Base-by-base conservation (phyloP, 1,284 basidiomycete species). In the Rhodotorula glutinis region DNA sequence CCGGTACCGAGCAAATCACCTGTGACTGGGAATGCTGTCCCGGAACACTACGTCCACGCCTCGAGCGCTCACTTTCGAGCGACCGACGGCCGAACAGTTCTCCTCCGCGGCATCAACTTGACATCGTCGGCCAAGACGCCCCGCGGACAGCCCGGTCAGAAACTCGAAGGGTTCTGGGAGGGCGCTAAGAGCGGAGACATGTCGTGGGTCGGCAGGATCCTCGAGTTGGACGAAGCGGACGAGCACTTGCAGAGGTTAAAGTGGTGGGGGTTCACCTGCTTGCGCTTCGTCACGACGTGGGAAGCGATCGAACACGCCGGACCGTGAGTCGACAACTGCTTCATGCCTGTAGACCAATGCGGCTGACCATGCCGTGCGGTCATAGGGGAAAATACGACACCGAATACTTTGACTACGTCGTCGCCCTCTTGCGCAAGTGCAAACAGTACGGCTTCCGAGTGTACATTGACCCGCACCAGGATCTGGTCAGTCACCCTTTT, bases 391-490 rank as follows among this genome's bases (percentile, higher is more conserved):
- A 88, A 76, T 97, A 94, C 76, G 95, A 98, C 78, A 82, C 87
- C 65, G 90, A 89, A 49, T 98, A 88, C 78, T 92, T 98, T 82
- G 89, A 95, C 75, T 98, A 98, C 76, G 90, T 88, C 7, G 84
- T 98, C 29, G 85, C 85, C 25, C 90, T 96, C 0, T 82, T 98
- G 23, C 83, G 86, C 53, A 94, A 93, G 79, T 92, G 92, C 82
- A 94, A 94, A 77, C 87, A 92, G 65, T 90, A 90, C 76, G 95
- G 95, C n/a, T 98, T 98, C 80, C 86, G 74, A 59, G 80, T 98
- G 9, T 96, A 87, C 79, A 88, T 98, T 84, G 93, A 98, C 78
- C 94, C 95, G 9, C 95, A 98, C 80, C 95, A 98, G 80, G 95
- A 98, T 77, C 85, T 87, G 46, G 93, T 96, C 77, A 78, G 93